phyloP scores from a whole-genome alignment of 2,329 filamentous ascomycete genomes.

The Ophiocordyceps australis region DNA sequence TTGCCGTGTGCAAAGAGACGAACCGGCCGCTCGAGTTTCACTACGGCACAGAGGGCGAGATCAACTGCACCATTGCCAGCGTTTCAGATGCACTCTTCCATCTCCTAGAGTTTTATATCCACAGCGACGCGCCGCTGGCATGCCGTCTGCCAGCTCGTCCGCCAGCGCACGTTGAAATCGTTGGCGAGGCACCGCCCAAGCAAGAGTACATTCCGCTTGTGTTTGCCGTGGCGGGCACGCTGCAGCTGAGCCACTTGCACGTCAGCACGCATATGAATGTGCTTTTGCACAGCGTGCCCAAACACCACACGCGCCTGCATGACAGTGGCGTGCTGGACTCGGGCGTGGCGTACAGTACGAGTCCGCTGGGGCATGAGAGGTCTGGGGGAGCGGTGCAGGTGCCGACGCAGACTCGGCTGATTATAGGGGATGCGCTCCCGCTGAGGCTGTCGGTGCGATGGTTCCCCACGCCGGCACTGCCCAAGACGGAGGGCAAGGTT shows the following conservation, averaged over 20 bases:
- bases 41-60: conserved; percentile 67
- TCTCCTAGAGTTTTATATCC: conserved; percentile 91
- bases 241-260: conserved; percentile 81
- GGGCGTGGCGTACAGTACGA: conserved; percentile 72
- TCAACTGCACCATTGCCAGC: conserved; percentile 70
- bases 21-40: conserved; percentile 61
- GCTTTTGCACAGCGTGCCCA: conserved; percentile 53
- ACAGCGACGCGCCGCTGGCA: conserved; percentile 82
- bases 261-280: conserved; percentile 82
- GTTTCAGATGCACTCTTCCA: conserved; percentile 70
- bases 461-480: conserved; percentile 61
- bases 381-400: too few species aligned
- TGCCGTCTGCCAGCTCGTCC: conserved; percentile 80
- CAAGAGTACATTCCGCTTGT: conserved; percentile 66
- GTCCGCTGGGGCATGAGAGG: conserved; percentile 47
- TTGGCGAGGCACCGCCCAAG: conserved; percentile 28
- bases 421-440: conserved; percentile 75
- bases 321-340: conserved; percentile 71
- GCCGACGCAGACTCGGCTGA: conserved; percentile 41
- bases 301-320: conserved; percentile 42
- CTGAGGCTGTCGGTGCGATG: conserved; percentile 69
- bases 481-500: conserved; percentile 45
- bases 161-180: conserved; percentile 30
- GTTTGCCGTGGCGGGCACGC: conserved; percentile 73
- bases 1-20: conserved; percentile 82